phyloP scores from a whole-genome alignment of 257 asterid species.

The Fraxinus cuspidata region DNA sequence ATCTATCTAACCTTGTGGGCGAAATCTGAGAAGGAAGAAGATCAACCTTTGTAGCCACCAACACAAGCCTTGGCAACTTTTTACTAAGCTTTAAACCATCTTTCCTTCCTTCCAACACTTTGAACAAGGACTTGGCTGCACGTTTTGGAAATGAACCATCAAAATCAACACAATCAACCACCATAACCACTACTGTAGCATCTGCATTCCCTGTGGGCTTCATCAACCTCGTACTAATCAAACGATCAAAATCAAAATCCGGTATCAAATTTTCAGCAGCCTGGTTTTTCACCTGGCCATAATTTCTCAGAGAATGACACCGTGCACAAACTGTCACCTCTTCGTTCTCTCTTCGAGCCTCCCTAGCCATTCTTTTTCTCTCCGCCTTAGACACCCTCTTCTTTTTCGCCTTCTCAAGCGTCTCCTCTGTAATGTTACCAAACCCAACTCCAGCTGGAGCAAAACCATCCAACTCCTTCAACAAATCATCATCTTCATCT shows the following conservation, averaged over 20 bases:
- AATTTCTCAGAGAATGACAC: conserved; percentile 85
- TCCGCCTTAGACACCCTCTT: conserved; percentile 68
- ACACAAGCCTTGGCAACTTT: conserved; percentile 84
- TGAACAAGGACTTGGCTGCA: conserved; percentile 81
- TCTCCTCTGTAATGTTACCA: conserved; percentile 86
- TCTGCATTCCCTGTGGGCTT: conserved; percentile 83
- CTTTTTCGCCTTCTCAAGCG: conserved; percentile 53
- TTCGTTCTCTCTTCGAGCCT: conserved; percentile 60
- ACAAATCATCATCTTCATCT: conserved; percentile 48
- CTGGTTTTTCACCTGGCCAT: conserved; percentile 87
- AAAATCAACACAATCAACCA: conserved; percentile 90
- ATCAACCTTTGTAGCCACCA: conserved; percentile 93
- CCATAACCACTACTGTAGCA: conserved; percentile 86
- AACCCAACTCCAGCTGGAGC: conserved; percentile 82
- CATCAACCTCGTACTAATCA: conserved; percentile 77
- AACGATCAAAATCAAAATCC: conserved; percentile 83
- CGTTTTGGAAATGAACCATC: conserved; percentile 95
- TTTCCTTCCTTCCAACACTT: conserved; percentile 52
- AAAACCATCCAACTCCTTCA: conserved; percentile 76
- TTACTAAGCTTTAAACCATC: conserved; percentile 55
- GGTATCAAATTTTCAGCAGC: conserved; percentile 82
- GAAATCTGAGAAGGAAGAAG: conserved; percentile 94
- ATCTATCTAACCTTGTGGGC: conserved; percentile 79
- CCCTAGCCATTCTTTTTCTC: conserved; percentile 66
- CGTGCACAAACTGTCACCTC: conserved; percentile 88